Base-by-base conservation (phyloP, 1,284 basidiomycete genomes). In the Cutaneotrichosporon sp. region DNA sequence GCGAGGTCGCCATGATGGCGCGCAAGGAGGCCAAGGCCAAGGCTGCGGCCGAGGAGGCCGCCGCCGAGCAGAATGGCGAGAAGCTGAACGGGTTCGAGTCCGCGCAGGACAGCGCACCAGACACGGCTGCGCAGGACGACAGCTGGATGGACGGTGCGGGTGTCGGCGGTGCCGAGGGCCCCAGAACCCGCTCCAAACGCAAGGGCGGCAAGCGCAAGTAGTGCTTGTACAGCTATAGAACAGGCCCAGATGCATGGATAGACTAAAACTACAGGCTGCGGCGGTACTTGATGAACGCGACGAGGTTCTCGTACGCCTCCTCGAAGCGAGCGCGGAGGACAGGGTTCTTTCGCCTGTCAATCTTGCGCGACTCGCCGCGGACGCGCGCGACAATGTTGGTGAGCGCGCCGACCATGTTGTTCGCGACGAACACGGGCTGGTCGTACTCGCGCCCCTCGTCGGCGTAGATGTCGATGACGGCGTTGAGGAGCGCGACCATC, bases 401-500 rank as follows among this genome's bases (percentile, higher is more conserved):
- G 13, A 93, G 82, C 45, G 75, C 78, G 8, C 81, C 78, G 7
- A 89, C 75, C 82, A 77, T 89, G 60, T 72, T 84, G 76, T 67
- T 84, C 50, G 86, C 75, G 18, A 87, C 83, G 81, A 97, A 98
- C 13, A 81, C 82, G 67, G 88, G 89, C 60, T 84, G 70, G 78
- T 99, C 95, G 76, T 91, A 97, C 0, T 87, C 83, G 54, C 87
- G 79, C 10, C 81, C 84, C 78, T 99, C 97, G 80, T 99, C 95
- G 2, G 94, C 92, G 78, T 91, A 99, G 54, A 95, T 89, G 77
- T 98, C 95, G 67, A 98, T 92, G 53, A 98, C 78, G 27, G 90
- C 91, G 38, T 95, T 94, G 33, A 88, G 81, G 0, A 87, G 86
- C 69, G 95, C 92, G 20, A 97, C 83, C 59, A 90, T 82, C 0